These are phyloP conservation scores for Ceratocystis albifundus DNA, from an alignment of 2,329 filamentous ascomycete genomes.

Conservation along the genomic window DNA sequence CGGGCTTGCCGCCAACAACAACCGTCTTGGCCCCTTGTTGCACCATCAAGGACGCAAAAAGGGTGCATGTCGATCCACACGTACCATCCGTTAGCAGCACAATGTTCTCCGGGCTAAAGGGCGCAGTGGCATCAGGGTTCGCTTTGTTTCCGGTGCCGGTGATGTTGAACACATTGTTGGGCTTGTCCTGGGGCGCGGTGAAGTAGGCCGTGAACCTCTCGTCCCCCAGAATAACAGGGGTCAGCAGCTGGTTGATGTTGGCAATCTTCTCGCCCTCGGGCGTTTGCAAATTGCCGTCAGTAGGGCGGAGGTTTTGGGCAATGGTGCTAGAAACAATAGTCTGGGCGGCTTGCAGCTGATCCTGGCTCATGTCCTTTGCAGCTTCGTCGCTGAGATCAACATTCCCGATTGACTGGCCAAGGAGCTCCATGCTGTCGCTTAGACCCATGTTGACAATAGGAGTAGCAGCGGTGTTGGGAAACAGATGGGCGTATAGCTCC, in stretches of 20 bases:
- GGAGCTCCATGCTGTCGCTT: conserved; percentile 38
- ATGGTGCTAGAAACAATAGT: conserved; percentile 38
- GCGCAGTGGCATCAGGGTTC: conserved; percentile 34
- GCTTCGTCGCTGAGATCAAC: conserved; percentile 26
- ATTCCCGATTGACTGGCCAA: conserved; percentile 30
- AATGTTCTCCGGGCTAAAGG: conserved; percentile 23
- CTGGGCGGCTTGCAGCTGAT: conserved; percentile 35
- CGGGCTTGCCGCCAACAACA: conserved; percentile 50
- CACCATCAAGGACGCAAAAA: conserved; percentile 38
- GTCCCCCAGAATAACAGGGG: conserved; percentile 31
- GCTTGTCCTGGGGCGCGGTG: conserved; percentile 33
- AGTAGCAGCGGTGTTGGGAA: conserved; percentile 40
- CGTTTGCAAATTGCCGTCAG: conserved; percentile 37
- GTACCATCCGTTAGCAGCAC: conserved; percentile 26
- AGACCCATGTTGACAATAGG: conserved; percentile 42
- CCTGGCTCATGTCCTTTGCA: conserved; percentile 29
- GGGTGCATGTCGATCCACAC: conserved; percentile 26
- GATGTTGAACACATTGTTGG: conserved; percentile 32
- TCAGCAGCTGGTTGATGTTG: conserved; percentile 29
- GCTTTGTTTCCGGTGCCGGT: conserved; percentile 34
- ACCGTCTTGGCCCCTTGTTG: conserved; percentile 30
- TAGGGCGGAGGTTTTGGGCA: conserved; percentile 34
- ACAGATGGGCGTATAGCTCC: conserved; percentile 49
- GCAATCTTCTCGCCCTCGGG: conserved; percentile 31
- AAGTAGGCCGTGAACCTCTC: conserved; percentile 40